phyloP scores from a whole-genome alignment of 2,329 filamentous ascomycete species.

The Chrysosporium queenslandicum region DNA sequence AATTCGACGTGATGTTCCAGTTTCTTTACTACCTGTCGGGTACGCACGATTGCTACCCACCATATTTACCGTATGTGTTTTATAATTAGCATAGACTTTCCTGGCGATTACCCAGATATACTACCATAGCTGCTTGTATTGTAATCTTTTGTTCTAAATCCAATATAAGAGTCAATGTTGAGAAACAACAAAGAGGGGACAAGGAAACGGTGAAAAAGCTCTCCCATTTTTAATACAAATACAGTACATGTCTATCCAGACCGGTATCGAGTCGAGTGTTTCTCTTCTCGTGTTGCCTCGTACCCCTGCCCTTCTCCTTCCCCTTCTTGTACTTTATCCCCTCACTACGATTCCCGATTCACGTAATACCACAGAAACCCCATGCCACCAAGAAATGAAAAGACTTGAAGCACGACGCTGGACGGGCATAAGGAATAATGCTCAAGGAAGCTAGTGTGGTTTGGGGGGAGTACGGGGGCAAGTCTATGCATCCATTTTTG shows the following conservation, averaged over 20 bases:
- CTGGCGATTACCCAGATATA: not conserved
- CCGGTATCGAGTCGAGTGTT: constrained; percentile 4
- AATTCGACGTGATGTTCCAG: not conserved
- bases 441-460: not conserved
- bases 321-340: not conserved
- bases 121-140: not conserved
- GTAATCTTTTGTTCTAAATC: not conserved
- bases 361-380: not conserved
- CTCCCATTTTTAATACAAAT: constrained; percentile 4
- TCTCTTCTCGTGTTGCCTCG: constrained; percentile 1
- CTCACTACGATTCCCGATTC: not conserved
- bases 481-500: not conserved
- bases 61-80: constrained; percentile 1
- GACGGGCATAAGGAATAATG: not conserved
- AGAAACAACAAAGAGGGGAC: not conserved
- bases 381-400: not conserved
- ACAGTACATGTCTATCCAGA: constrained; percentile 8
- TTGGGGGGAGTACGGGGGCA: not conserved
- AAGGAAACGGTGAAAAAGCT: not conserved
- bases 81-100: constrained; percentile 6
- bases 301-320: not conserved
- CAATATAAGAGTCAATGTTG: not conserved
- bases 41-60: not conserved
- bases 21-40: constrained; percentile 9
- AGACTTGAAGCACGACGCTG: constrained; percentile 1